A percentile compares a stretch with the other conserved stretches of the same genome.
These are phyloP conservation scores for Hymenotorrendiella dingleyae DNA, from an alignment of 2,329 filamentous ascomycete species.

Conservation along the genomic window DNA sequence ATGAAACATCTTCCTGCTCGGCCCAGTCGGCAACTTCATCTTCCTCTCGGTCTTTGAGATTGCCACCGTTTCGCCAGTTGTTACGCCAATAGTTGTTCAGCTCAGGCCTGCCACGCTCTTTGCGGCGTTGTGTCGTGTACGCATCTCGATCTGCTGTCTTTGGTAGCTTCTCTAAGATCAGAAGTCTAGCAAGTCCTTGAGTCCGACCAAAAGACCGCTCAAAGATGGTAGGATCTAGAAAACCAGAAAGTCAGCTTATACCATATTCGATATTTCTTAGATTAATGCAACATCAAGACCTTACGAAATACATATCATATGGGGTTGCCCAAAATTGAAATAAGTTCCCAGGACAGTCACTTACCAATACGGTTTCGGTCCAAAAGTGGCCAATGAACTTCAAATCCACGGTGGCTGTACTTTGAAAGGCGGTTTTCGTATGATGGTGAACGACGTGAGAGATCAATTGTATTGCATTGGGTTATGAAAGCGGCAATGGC, in stretches of 20 bases:
- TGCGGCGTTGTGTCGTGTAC: constrained; percentile 64
- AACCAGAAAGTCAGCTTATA: too few relatives aligned
- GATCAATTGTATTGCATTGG: constrained; percentile 74
- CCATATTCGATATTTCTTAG: too few relatives aligned
- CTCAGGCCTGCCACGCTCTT: constrained; percentile 64
- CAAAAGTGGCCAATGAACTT: constrained; percentile 72
- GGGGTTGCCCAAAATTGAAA: too few relatives aligned
- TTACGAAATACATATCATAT: too few relatives aligned
- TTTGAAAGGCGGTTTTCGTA: constrained; percentile 86
- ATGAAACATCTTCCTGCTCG: constrained; percentile 67
- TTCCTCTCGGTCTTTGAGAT: constrained; percentile 71
- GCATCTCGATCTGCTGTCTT: constrained; percentile 59
- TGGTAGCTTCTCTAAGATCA: constrained; percentile 75
- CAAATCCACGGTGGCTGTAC: constrained; percentile 78
- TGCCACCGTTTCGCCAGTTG: constrained; percentile 47
- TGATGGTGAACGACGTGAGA: constrained; percentile 73
- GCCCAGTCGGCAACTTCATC: constrained; percentile 84
- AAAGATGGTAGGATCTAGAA: constrained; percentile 84
- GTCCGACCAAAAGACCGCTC: constrained; percentile 74
- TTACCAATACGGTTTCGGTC: constrained; percentile 69
- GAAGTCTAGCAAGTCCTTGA: constrained; percentile 68
- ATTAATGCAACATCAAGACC: too few relatives aligned
- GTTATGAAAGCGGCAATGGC: constrained; percentile 75
- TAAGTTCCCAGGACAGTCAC: too few relatives aligned
- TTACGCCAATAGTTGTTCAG: constrained; percentile 39